Conservation (phyloP, 78 protist genomes). For the Guillardia theta region DNA sequence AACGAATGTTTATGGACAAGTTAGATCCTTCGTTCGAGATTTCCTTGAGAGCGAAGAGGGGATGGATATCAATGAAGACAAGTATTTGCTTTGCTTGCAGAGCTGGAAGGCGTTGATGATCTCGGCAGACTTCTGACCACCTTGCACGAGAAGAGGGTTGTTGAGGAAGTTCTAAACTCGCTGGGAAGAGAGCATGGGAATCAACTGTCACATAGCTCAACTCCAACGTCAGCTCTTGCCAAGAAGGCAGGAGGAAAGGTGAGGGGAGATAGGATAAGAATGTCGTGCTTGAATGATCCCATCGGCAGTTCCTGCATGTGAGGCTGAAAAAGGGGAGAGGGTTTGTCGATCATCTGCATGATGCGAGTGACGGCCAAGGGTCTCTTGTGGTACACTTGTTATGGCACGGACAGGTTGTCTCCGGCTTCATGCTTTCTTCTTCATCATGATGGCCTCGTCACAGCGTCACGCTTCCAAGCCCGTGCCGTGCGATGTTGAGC, state of each 20-base stretch:
- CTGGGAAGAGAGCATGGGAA: background rate
- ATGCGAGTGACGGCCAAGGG: background rate
- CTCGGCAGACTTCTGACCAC: background rate
- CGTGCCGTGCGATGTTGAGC: background rate
- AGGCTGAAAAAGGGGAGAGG: background rate
- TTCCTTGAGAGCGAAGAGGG: background rate
- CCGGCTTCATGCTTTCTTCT: too few relatives aligned
- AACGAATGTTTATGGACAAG: background rate
- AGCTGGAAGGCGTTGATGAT: too few relatives aligned
- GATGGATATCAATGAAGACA: background rate
- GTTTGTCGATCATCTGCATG: background rate
- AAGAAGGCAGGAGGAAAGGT: too few relatives aligned
- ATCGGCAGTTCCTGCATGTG: background rate
- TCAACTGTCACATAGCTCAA: too few relatives aligned
- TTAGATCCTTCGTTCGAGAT: constrained; percentile 16
- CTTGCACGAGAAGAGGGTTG: background rate
- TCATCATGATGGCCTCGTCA: too few relatives aligned
- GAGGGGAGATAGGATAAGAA: too few relatives aligned
- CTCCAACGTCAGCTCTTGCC: too few relatives aligned
- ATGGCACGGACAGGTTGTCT: background rate
- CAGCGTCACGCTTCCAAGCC: too few relatives aligned
- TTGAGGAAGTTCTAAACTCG: background rate
- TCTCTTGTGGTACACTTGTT: background rate
- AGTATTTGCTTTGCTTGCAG: too few relatives aligned
- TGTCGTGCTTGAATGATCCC: too few relatives aligned